Evolutionary conservation across 2,329 filamentous ascomycete species (phyloP).

Genomic region (Pezizomycotina sp.): DNA sequence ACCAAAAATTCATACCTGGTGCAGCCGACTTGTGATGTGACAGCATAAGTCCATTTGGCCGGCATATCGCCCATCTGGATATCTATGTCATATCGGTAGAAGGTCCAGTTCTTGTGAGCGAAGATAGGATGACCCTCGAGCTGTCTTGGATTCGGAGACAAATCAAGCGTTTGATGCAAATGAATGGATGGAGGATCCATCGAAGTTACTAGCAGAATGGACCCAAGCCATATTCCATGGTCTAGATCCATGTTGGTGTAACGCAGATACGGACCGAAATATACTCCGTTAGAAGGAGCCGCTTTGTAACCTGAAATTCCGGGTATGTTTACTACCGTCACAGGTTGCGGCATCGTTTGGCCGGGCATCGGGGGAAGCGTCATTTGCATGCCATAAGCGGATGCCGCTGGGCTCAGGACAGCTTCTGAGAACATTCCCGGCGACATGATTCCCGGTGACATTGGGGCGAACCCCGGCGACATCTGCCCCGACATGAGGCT

Average conservation of each 20-base stretch:
- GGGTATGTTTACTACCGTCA: conserved; percentile 38
- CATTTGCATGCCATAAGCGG: conserved; percentile 39
- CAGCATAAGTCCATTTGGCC: conserved; percentile 92
- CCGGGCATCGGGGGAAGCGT: conserved; percentile 10
- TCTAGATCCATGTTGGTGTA: conserved; percentile 97
- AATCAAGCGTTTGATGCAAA: conserved; percentile 72
- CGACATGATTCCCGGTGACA: conserved; percentile 28
- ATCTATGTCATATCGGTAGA: conserved; percentile 87
- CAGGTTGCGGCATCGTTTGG: conserved; percentile 12
- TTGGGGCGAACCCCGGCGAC: conserved; percentile 34
- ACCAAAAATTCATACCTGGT: conserved; percentile 97
- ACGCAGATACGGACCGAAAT: conserved; percentile 88
- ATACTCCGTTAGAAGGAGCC: conserved; percentile 84
- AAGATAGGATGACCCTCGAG: conserved; percentile 67
- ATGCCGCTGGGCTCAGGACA: conserved; percentile 17
- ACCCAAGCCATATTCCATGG: conserved; percentile 76
- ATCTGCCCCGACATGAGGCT: conserved; percentile 30
- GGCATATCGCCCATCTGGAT: conserved; percentile 71
- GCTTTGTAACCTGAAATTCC: conserved; percentile 92
- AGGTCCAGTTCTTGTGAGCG: conserved; percentile 83
- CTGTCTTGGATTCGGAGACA: conserved; percentile 84
- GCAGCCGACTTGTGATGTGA: conserved; percentile 90
- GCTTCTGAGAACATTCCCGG: conserved; percentile 29
- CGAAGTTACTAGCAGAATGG: conserved; percentile 84
- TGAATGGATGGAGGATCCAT: conserved; percentile 86